phyloP scores from a whole-genome alignment of 306 rosid species.

The Quercus cerris region DNA sequence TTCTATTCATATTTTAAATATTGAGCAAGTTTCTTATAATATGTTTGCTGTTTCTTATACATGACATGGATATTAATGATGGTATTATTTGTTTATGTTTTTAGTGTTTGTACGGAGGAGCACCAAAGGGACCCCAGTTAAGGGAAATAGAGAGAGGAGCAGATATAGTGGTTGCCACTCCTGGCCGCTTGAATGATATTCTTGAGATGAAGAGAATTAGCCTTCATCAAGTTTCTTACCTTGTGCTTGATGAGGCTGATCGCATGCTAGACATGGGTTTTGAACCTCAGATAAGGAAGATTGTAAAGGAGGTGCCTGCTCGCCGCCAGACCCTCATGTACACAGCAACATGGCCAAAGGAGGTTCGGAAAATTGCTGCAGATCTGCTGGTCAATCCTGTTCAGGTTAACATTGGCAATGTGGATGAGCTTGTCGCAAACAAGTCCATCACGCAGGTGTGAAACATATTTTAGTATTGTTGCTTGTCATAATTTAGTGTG shows the following conservation, averaged over 20 bases:
- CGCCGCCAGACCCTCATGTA: constrained; percentile 96
- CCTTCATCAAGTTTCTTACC: constrained; percentile 88
- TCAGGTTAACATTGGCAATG: constrained; percentile 97
- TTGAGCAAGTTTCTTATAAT: not conserved
- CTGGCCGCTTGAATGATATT: constrained; percentile 99
- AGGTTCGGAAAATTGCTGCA: constrained; percentile 96
- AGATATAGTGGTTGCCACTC: constrained; percentile 98
- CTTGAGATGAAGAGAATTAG: constrained; percentile 95
- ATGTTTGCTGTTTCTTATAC: not conserved
- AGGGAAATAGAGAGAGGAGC: constrained; percentile 91
- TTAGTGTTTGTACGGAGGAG: constrained; percentile 97
- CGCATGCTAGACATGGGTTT: constrained; percentile 99
- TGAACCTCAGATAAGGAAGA: constrained; percentile 98
- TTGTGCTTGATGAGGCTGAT: constrained; percentile 97
- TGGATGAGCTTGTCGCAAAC: constrained; percentile 96
- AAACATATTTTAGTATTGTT: not conserved
- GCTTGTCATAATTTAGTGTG: not conserved
- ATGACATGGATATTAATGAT: not conserved
- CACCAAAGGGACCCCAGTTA: constrained; percentile 98
- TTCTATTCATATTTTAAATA: not conserved
- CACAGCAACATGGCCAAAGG: constrained; percentile 99
- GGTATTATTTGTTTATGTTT: not conserved
- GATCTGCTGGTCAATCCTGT: constrained; percentile 88
- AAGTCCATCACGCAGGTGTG: constrained; percentile 93
- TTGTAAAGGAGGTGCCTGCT: constrained; percentile 91